Conservation (phyloP, 805 yeast species). For the Saccharomycodes ludwigii region DNA sequence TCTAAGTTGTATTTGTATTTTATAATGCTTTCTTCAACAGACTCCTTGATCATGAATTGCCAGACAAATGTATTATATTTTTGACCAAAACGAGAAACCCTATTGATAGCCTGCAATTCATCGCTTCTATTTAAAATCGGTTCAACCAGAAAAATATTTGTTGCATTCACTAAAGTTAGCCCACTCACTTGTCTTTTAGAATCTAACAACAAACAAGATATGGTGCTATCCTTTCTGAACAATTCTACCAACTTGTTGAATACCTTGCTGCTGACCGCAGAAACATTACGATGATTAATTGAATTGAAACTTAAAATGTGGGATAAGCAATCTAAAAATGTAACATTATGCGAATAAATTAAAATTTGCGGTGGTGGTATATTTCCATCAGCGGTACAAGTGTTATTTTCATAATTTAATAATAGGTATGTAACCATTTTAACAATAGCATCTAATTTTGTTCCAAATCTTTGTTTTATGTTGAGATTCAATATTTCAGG, state of each 20-base stretch:
- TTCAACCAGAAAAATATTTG: constrained; percentile 84
- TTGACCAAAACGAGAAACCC: constrained; percentile 92
- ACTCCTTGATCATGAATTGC: constrained; percentile 74
- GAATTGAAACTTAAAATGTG: constrained; percentile 50
- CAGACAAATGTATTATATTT: constrained; percentile 71
- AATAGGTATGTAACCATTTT: constrained; percentile 58
- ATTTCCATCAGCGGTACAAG: constrained; percentile 6
- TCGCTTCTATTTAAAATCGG: constrained; percentile 81
- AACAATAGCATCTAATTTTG: constrained; percentile 76
- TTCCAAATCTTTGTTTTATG: constrained; percentile 50
- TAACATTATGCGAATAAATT: constrained; percentile 83
- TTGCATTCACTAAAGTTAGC: constrained; percentile 79
- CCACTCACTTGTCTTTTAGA: constrained; percentile 88
- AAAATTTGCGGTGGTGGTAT: constrained; percentile 59
- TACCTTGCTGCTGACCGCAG: no score
- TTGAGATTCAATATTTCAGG: constrained; percentile 33
- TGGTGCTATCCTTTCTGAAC: constrained; percentile 45
- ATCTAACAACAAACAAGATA: constrained; percentile 79
- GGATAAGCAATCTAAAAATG: constrained; percentile 52
- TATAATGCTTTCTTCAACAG: constrained; percentile 84
- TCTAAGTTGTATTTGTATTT: constrained; percentile 20
- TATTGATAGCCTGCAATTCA: constrained; percentile 83
- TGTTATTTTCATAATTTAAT: constrained; percentile 29
- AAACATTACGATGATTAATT: constrained; percentile 38
- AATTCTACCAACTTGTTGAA: constrained; percentile 42